Evolutionary conservation across 257 asterid species (phyloP).

Genomic region (Datura wrightii): DNA sequence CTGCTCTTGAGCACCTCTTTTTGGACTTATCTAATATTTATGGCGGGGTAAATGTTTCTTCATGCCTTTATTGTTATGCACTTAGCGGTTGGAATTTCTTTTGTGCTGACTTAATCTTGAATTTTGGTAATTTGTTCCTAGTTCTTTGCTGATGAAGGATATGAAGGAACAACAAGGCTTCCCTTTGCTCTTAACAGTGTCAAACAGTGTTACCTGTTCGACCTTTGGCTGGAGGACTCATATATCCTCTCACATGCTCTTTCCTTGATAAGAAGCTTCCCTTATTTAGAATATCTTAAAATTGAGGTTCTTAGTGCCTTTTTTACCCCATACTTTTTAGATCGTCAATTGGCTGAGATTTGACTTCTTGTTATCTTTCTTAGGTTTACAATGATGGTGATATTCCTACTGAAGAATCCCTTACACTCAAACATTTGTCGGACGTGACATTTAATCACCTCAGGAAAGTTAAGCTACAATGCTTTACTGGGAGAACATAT

Average conservation of each 20-base stretch:
- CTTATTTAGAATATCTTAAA: constrained; percentile 4
- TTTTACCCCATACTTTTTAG: background rate
- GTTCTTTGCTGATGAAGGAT: background rate
- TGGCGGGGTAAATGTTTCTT: background rate
- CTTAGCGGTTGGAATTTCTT: background rate
- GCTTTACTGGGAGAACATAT: background rate
- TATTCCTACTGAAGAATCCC: background rate
- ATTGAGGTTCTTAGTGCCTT: background rate
- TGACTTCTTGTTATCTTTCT: constrained; percentile 13
- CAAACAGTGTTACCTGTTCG: background rate
- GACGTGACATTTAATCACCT: background rate
- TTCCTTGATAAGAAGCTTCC: constrained; percentile 10
- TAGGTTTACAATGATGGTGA: background rate
- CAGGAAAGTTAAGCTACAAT: background rate
- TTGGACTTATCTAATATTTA: background rate
- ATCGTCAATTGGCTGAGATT: background rate
- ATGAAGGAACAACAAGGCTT: background rate
- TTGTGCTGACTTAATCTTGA: background rate
- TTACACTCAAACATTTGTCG: background rate
- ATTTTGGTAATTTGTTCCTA: background rate
- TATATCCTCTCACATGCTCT: background rate
- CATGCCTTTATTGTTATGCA: background rate
- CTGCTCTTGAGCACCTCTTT: background rate
- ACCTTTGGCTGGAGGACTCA: background rate
- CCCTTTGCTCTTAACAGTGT: background rate